Evolutionary conservation across 2,329 filamentous ascomycete genomes (phyloP).

Genomic region (Penicillium sp.): DNA sequence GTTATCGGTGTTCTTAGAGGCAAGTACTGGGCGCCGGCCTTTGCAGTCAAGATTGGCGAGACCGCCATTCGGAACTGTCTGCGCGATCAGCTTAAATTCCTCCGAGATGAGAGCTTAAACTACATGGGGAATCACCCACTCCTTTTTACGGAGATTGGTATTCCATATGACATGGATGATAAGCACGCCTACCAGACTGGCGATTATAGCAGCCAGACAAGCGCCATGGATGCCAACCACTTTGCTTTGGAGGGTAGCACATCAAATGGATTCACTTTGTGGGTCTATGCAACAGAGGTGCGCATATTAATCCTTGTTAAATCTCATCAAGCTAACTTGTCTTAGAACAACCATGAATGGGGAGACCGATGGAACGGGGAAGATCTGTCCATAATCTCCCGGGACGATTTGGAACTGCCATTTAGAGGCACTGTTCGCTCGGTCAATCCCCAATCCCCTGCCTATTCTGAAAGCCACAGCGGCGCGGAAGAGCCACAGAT

Average conservation of each 20-base stretch:
- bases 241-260: constrained; percentile 81
- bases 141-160: constrained; percentile 90
- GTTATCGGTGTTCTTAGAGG: constrained; percentile 88
- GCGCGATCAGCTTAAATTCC: constrained; percentile 75
- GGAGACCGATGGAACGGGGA: constrained; percentile 98
- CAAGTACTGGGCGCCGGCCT: constrained; percentile 79
- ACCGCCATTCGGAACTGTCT: constrained; percentile 92
- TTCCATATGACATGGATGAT: constrained; percentile 98
- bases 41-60: constrained; percentile 90
- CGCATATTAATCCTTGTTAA: constrained; percentile 1
- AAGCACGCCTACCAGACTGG: constrained; percentile 93
- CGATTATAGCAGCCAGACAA: constrained; percentile 86
- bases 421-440: constrained; percentile 29
- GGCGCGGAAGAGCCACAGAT: constrained; percentile 50
- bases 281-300: constrained; percentile 75
- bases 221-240: constrained; percentile 93
- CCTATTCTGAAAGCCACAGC: constrained; percentile 51
- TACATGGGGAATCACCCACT: constrained; percentile 85
- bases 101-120: constrained; percentile 81
- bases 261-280: constrained; percentile 81
- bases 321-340: background rate
- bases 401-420: constrained; percentile 66
- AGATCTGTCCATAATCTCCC: constrained; percentile 83
- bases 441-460: constrained; percentile 44
- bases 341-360: constrained; percentile 75